Conservation (phyloP, 306 rosid genomes). For the Aeschynomene evenia region DNA sequence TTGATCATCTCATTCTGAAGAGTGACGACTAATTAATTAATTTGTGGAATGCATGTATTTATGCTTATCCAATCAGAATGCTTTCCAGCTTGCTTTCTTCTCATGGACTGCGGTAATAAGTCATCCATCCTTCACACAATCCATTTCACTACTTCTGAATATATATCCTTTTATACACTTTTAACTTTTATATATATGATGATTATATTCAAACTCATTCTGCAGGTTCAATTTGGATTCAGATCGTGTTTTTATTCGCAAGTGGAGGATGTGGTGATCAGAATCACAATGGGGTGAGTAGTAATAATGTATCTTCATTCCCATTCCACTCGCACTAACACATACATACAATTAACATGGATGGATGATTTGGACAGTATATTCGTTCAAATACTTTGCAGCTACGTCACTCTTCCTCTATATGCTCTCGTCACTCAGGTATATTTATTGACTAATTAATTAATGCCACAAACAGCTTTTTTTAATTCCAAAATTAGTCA, state of each 20-base stretch:
- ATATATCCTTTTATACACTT: not conserved
- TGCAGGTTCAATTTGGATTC: conserved; percentile 54
- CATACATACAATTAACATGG: not conserved
- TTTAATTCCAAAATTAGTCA: not conserved
- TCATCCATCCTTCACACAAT: not conserved
- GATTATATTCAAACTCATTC: not conserved
- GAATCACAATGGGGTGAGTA: conserved; percentile 70
- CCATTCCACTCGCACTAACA: not conserved
- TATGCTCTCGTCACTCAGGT: conserved; percentile 82
- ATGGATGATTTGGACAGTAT: conserved; percentile 35
- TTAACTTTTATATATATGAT: not conserved
- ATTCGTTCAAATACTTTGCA: conserved; percentile 62
- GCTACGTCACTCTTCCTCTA: conserved; percentile 75
- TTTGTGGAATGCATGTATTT: too few relatives aligned
- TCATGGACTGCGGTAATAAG: conserved; percentile 80
- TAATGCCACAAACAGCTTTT: not conserved
- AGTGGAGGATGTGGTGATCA: conserved; percentile 47
- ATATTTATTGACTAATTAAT: not conserved
- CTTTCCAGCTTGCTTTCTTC: conserved; percentile 86
- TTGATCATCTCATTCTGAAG: not conserved
- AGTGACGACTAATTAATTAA: not conserved
- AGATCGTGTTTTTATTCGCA: conserved; percentile 56
- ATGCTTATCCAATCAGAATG: conserved; percentile 51
- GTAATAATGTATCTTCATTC: too few relatives aligned
- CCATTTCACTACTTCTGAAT: not conserved